Evolutionary conservation across 306 rosid genomes (phyloP).

Genomic region (Quercus suber): DNA sequence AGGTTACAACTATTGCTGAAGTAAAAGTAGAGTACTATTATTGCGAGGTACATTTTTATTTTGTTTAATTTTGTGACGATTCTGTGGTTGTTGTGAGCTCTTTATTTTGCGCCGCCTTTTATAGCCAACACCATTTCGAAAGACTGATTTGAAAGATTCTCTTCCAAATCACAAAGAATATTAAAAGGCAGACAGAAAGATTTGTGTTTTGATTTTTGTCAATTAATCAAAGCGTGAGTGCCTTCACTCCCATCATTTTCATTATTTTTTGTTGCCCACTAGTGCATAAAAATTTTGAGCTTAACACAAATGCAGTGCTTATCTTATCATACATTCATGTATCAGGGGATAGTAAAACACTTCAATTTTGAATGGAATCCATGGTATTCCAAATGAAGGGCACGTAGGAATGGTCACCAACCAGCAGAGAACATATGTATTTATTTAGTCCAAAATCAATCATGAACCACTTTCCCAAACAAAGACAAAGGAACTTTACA

Average conservation of each 20-base stretch:
- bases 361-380: not conserved
- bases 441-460: constrained; percentile 4
- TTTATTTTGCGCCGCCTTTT: not conserved
- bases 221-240: constrained; percentile 2
- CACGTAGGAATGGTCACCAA: not conserved
- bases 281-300: too few species aligned
- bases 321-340: not conserved
- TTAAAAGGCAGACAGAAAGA: not conserved
- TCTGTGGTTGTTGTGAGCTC: not conserved
- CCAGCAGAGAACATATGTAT: not conserved
- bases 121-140: not conserved
- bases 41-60: constrained; percentile 33
- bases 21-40: constrained; percentile 19
- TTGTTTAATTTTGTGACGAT: not conserved
- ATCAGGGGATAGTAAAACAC: too few species aligned
- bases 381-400: constrained; percentile 15
- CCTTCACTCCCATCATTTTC: constrained; percentile 15
- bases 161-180: not conserved
- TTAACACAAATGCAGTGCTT: constrained; percentile 3
- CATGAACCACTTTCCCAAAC: not conserved
- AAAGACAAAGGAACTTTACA: constrained; percentile 5
- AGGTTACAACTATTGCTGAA: not conserved
- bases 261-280: constrained; percentile 30
- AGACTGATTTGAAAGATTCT: not conserved
- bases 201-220: not conserved